Base-by-base conservation (phyloP, 306 rosid genomes). In the Senna tora region DNA sequence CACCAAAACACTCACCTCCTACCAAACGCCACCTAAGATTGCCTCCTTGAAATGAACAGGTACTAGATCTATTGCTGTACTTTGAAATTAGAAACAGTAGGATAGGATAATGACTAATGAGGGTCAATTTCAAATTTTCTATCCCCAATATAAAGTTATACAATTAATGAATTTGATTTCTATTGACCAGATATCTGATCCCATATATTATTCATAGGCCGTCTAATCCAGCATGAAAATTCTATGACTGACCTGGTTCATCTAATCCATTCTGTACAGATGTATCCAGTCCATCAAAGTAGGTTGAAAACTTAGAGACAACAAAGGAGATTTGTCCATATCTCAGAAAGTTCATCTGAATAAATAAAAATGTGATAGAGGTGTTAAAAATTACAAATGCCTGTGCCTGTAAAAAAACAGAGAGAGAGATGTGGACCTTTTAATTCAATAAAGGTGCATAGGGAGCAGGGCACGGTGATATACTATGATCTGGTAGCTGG, bases 391-490 rank as follows among this genome's bases (percentile, higher is more conserved):
- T 21, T 41, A 41, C 17, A 38, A 9, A 57, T 8, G 65, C 45
- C 1, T n/a, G 38, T 3, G 45, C 49, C 34, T 28, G 45, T 20
- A 19, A 28, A 25, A 25, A 1, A 25, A 32, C 47, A 33, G 38
- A 38, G 39, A 50, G 51, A 17, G 62, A 64, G 71, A 69, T 13
- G 36, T 30, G 53, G n/a, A 78, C 92, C 90, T 84, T 79, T 83
- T 81, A 91, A 85, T 82, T 89, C 79, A 91, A 82, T 9, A 55
- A 81, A 51, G 99, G 99, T 71, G 93, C 89, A 73, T 87, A 85
- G 53, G 92, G 96, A 54, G 97, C 88, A 15, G 97, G 97, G 86
- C 97, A 94, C 34, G 97, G 95, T 60, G 92, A 85, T 70, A 89
- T 72, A 67, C 86, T 89, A 73, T 79, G 64, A 83, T 87, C 96